Percentiles rank a stretch among this genome's conserved stretches.
These are phyloP conservation scores for Fibroporia radiculosa DNA, from an alignment of 768 basidiomycete genomes.

Conservation along the genomic window DNA sequence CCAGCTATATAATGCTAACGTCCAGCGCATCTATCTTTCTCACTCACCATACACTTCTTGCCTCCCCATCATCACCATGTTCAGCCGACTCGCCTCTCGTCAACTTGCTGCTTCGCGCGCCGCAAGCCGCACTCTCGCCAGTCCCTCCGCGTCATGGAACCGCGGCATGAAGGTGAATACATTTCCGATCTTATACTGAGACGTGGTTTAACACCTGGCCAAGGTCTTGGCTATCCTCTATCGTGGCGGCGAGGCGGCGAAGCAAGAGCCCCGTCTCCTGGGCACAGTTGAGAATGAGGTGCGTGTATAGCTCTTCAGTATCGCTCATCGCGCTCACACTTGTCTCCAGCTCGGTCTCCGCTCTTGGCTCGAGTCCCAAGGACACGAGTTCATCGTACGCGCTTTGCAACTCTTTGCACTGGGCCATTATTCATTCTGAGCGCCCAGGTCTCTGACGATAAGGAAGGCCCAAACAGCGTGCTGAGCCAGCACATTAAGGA, in stretches of 20 bases:
- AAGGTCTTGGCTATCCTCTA: slow-evolving; percentile 73
- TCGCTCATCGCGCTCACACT: neutral
- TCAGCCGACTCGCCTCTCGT: slow-evolving; percentile 2
- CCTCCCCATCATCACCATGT: slow-evolving; percentile 2
- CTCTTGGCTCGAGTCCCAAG: slow-evolving; percentile 59
- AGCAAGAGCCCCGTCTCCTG: slow-evolving; percentile 65
- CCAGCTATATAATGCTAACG: no score
- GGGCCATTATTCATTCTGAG: neutral
- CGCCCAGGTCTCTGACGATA: slow-evolving; percentile 65
- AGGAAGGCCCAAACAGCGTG: slow-evolving; percentile 73
- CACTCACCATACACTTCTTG: neutral
- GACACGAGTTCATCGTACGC: slow-evolving; percentile 69
- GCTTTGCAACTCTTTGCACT: neutral
- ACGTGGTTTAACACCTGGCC: slow-evolving; percentile 4
- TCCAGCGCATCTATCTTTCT: neutral
- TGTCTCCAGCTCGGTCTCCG: slow-evolving; percentile 56
- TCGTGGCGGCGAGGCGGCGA: slow-evolving; percentile 57
- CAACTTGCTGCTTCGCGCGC: neutral
- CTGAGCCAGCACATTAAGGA: slow-evolving; percentile 80
- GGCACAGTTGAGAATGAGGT: slow-evolving; percentile 83
- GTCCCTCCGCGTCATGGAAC: slow-evolving; percentile 1
- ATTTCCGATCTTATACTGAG: neutral
- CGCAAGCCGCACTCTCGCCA: neutral
- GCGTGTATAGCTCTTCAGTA: slow-evolving; percentile 2
- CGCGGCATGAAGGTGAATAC: slow-evolving; percentile 15